Evolutionary conservation across 306 rosid genomes (phyloP), one percentile per base, ranked within the genome.

Genomic region (Corylus heterophylla): DNA sequence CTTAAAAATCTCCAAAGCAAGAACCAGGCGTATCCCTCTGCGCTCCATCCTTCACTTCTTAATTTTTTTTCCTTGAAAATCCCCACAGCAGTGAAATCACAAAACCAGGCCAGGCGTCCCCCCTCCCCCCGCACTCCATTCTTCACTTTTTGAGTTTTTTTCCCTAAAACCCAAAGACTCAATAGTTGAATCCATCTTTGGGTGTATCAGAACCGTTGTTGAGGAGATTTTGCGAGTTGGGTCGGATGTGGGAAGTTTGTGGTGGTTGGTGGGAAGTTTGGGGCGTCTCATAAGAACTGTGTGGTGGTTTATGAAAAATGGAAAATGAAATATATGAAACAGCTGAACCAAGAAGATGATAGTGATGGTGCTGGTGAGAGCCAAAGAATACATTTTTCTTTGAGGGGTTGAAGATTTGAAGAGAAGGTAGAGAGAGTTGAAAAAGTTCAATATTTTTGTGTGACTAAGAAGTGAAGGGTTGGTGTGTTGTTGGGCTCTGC

Each of bases 201-300:
- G 66, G 83, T 39, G 85, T 37, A 66, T 61, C 77, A 9, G 88
- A 80, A 0, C 74, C 82, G 72, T 78, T 12, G 52, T 78, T n/a
- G 42, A 91, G 70, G 27, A 91, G 91, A 71, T 78, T 83, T 79
- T 89, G 68, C 70, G 81, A 45, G 83, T 56, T 49, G 86, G 78
- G 71, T 48, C 74, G 49, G 88, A 78, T 70, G 63, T 63, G 25
- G 92, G 96, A 79, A 89, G 87, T 49, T 44, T 78, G 42, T 70
- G 55, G 61, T 45, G 62, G 22, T 66, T 69, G 62, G 81, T 64
- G 67, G 81, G 82, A 68, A 88, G 35, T 77, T 75, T 85, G 88
- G 83, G 76, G 74, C 74, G 83, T 77, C 76, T 86, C 97, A 89
- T 88, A 13, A 31, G 45, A 51, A 69, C 63, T 74, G n/a, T 45